Evolutionary conservation across 2,329 filamentous ascomycete genomes (phyloP), one percentile per base, ranked within the genome.

Genomic region (Stagonosporopsis chrysanthemi): DNA sequence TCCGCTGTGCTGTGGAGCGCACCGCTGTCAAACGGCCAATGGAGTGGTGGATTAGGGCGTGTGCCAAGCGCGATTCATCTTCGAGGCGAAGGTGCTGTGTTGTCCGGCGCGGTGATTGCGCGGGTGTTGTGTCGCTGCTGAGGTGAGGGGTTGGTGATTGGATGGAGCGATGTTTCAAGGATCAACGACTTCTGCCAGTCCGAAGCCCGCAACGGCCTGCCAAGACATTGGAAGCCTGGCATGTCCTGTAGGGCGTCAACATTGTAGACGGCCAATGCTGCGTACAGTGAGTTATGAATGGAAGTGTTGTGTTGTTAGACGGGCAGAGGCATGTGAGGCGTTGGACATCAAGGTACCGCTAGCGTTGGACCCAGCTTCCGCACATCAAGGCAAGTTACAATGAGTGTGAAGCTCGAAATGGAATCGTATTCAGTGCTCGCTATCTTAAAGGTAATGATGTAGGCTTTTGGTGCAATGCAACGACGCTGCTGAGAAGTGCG

Each of bases 401-500:
- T 11, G 19, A 1, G 12, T 23, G 40, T 29, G 29, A 42, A 22
- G 8, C 28, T 35, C 17, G 33, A 39, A 55, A 41, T 8, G 38
- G 4, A 26, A 47, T 44, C 52, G 1, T 38, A 48, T 52, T 57
- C 38, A 35, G 39, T 38, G 38, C 39, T 48, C 49, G 54, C 48
- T 52, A 53, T 54, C 46, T 48, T 41, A 47, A 52, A 1, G 58
- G 49, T 17, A 49, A 36, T 35, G 56, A 26, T 4, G 38, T 48
- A 17, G 40, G 52, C 41, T 52, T 55, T 42, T 53, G 55, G 71
- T 90, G 86, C 61, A 91, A 71, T 5, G 80, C 84, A 12, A 89
- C 84, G 36, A 94, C 87, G 74, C 87, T 86, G 74, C 89, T 87
- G 71, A 93, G 92, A 78, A 91, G 84, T 61, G 92, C 90, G 74